These are phyloP conservation scores for Penicillium soppii DNA, from an alignment of 495 filamentous ascomycete genomes.

Conservation along the genomic window DNA sequence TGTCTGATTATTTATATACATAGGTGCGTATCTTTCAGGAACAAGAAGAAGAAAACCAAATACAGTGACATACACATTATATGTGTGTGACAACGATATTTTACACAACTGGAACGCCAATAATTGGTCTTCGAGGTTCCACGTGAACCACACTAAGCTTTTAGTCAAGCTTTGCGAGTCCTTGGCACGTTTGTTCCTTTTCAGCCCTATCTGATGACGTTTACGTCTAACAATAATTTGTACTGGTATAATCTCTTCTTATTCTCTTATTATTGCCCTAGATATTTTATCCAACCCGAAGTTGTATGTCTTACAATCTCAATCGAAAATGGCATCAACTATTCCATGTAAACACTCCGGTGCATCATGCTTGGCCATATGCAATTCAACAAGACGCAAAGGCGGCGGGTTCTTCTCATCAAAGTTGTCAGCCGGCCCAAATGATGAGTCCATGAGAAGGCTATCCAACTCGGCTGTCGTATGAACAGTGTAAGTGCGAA, in stretches of 20 bases:
- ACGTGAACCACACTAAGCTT: slow-evolving; percentile 6
- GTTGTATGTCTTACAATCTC: background rate
- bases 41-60: background rate
- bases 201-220: slow-evolving; percentile 2
- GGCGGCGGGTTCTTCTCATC: background rate
- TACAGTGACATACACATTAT: no score
- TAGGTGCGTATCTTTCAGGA: background rate
- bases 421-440: slow-evolving; percentile 8
- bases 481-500: slow-evolving; percentile 5
- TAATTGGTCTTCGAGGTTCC: no score
- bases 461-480: slow-evolving; percentile 6
- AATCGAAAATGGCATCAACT: background rate
- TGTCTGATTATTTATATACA: background rate
- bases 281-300: no score
- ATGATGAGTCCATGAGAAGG: slow-evolving; percentile 5
- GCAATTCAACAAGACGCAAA: slow-evolving; percentile 13
- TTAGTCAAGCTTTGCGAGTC: slow-evolving; percentile 3
- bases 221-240: no score
- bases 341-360: background rate
- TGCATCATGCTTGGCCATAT: slow-evolving; percentile 12
- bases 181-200: slow-evolving; percentile 2
- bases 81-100: no score
- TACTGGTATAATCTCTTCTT: no score
- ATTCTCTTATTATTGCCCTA: no score
- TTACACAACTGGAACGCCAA: no score